Conservation (phyloP, 257 asterid species). For the Agastache rugosa region DNA sequence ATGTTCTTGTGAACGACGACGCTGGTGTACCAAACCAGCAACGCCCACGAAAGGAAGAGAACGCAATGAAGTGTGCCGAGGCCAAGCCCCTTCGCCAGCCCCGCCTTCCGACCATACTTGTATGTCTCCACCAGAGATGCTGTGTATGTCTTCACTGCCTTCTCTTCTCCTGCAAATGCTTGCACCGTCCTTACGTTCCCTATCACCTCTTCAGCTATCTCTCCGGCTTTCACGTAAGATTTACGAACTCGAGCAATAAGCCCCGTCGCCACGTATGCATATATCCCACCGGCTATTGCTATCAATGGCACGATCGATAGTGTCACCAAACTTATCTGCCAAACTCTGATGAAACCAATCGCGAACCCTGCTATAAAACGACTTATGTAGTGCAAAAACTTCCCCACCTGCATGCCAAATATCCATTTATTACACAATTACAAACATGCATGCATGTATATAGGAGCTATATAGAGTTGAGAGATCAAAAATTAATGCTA, state of each 20-base stretch:
- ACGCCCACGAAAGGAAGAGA: conserved; percentile 92
- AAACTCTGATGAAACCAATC: conserved; percentile 84
- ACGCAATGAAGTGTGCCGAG: conserved; percentile 90
- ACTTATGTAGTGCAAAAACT: conserved; percentile 86
- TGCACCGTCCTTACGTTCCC: conserved; percentile 94
- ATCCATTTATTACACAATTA: neutral
- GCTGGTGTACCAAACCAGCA: conserved; percentile 98
- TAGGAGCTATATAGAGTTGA: too few species aligned
- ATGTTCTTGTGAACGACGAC: conserved; percentile 82
- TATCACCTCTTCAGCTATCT: conserved; percentile 96
- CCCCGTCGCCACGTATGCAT: conserved; percentile 86
- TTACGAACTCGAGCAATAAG: conserved; percentile 85
- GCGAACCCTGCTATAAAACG: conserved; percentile 81
- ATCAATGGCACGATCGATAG: conserved; percentile 91
- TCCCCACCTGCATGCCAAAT: conserved; percentile 67
- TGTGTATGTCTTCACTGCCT: conserved; percentile 70
- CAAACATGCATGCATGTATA: too few species aligned
- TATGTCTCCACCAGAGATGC: conserved; percentile 69
- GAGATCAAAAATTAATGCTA: too few species aligned
- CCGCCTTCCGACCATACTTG: conserved; percentile 82
- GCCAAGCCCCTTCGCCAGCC: conserved; percentile 94
- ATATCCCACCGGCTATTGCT: conserved; percentile 93
- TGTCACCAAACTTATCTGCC: conserved; percentile 97
- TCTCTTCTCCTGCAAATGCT: conserved; percentile 95
- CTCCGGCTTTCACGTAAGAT: conserved; percentile 91